Base-by-base conservation (phyloP, 352 stramenopile species). In the Aphanomyces invadans region DNA sequence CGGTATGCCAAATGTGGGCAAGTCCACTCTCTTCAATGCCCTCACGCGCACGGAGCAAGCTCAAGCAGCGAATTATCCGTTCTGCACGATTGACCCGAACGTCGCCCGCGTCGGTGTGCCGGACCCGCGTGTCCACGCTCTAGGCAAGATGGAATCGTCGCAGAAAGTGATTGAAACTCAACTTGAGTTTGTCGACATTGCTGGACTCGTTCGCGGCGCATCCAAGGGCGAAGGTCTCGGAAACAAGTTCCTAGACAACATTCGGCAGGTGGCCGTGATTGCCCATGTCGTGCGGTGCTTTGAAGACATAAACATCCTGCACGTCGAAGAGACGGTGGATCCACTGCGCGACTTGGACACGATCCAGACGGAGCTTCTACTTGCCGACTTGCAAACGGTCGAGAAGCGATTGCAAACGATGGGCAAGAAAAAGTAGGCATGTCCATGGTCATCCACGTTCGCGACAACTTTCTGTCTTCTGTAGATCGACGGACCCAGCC, bases 311-410 rank as follows among this genome's bases (percentile, higher is more conserved):
- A 96, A 99, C 79, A 97, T 99, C 59, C 89, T 98, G 63, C 93
- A 98, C 76, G 97, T 99, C 21, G 94, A 98, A 71, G 94, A 95
- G 38, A 89, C 71, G 1, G 89, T 99, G 12, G 89, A 99, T 76
- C 95, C 97, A 5, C 74, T 98, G 28, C 78, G 95, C n/a, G 97
- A 99, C 76, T 81, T 98, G 1, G 92, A 99, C 23, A 90, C 98
- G n/a, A 99, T 99, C 70, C 97, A 97, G 68, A 85, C 97, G 1
- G 97, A 99, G 74, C 78, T 99, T 25, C 89, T 97, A 29, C 83
- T 99, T 64, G 88, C 94, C 1, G 84, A 92, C 60, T 71, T 92
- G 62, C 79, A 92, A 66, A 88, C 78, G 3, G 84, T 92, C 25
- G 80, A 89, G 67, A 87, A 86, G 66, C 75, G 79, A 12, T 62